These are phyloP conservation scores for Entelexis paramagnoliae DNA, from an alignment of 1,139 yeast genomes.

Conservation along the genomic window DNA sequence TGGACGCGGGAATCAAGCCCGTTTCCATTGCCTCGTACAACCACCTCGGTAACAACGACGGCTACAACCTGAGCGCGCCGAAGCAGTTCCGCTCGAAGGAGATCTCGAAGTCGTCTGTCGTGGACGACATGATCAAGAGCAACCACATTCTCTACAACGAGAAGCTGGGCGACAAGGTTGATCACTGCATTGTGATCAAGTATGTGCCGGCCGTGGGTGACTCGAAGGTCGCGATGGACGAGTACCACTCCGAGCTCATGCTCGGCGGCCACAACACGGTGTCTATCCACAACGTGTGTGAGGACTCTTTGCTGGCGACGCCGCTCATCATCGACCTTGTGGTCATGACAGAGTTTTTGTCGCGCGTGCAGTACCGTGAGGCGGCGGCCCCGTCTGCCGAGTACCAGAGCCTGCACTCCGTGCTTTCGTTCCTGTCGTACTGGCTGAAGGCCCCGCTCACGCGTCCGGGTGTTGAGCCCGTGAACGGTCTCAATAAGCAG, in stretches of 20 bases:
- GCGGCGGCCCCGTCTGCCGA: constrained; percentile 34
- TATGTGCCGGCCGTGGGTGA: constrained; percentile 92
- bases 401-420: constrained; percentile 68
- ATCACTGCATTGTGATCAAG: constrained; percentile 92
- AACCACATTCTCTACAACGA: constrained; percentile 79
- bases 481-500: constrained; percentile 91
- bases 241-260: constrained; percentile 93
- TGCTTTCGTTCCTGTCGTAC: constrained; percentile 77
- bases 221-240: constrained; percentile 97
- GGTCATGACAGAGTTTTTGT: constrained; percentile 78
- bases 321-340: constrained; percentile 89
- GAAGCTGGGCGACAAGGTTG: constrained; percentile 66
- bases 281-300: constrained; percentile 90
- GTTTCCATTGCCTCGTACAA: constrained; percentile 89
- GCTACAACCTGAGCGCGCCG: constrained; percentile 83
- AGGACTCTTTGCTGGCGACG: constrained; percentile 88
- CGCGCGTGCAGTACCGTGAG: constrained; percentile 72
- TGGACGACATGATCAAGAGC: constrained; percentile 88
- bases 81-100: constrained; percentile 92
- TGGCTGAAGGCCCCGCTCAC: constrained; percentile 97
- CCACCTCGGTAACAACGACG: constrained; percentile 95
- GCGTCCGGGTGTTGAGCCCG: constrained; percentile 81
- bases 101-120: constrained; percentile 84
- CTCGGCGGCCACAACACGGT: constrained; percentile 94
- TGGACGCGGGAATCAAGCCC: constrained; percentile 96